Evolutionary conservation across 208 protist genomes (phyloP), one percentile per base, ranked within the genome.

Genomic region (Leishmania aethiopica): DNA sequence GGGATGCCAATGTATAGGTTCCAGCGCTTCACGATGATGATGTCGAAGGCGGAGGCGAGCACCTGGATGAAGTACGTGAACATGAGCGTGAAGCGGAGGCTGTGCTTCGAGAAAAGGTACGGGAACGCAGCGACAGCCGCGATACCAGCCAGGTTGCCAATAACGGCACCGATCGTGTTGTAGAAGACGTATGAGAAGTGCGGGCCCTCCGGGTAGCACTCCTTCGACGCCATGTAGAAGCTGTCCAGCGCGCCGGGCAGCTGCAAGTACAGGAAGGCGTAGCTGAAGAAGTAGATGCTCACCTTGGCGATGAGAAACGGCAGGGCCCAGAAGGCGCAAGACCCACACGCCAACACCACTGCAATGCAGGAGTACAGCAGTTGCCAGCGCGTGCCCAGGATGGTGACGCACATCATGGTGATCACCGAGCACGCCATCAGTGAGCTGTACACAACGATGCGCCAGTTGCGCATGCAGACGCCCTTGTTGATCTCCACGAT

Each of bases 11-110:
- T 85, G 42, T 88, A 42, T 15, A 83, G 32, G 83, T 96, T 96
- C 93, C 91, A 96, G 74, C 92, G 91, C 86, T 93, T 86, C 73
- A 94, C 91, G 64, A 95, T 90, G 83, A 94, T 86, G 66, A 96
- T 89, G 81, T 96, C 93, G 72, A 95, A 91, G 57, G 93, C 49
- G 53, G 85, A 91, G 66, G 87, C 90, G 8, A 91, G 1, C 35
- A 93, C 86, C 82, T 92, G 79, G 37, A 95, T 83, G 45, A 87
- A 66, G 53, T 88, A 94, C 17, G 93, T 96, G 45, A 92, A 73
- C 70, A 94, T 88, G 19, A 93, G 78, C 55, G 92, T 89, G 71
- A 95, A 94, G 40, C 92, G 92, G 57, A 94, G 91, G 82, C 86
- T 92, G 75, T 86, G 84, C 78, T 90, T 89, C 37, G 87, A 80